Evolutionary conservation across 2,329 filamentous ascomycete genomes (phyloP).

Genomic region (Westerdykella aurantiaca): DNA sequence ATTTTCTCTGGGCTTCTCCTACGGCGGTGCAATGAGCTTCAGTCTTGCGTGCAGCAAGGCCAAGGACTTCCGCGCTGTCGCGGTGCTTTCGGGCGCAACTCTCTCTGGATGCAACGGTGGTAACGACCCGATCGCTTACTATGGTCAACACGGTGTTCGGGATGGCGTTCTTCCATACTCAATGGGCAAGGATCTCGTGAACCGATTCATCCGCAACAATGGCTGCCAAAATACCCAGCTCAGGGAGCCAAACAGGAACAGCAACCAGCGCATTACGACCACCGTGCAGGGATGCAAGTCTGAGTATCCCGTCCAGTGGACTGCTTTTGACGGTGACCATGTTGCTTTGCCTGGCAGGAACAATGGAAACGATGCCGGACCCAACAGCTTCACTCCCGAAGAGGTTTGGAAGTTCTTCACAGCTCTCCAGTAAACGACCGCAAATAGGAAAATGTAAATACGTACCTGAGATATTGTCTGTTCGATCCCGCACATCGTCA

Average conservation of each 20-base stretch:
- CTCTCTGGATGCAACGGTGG: slow-evolving; percentile 17
- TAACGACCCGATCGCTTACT: slow-evolving; percentile 34
- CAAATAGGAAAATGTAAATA: neutral
- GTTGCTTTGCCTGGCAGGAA: neutral
- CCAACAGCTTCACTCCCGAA: slow-evolving; percentile 9
- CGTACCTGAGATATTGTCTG: too few relatives aligned
- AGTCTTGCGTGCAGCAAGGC: slow-evolving; percentile 38
- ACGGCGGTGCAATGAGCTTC: slow-evolving; percentile 37
- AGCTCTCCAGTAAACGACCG: slow-evolving; percentile 1
- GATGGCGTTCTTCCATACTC: slow-evolving; percentile 32
- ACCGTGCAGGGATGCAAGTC: slow-evolving; percentile 13
- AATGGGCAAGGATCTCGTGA: slow-evolving; percentile 27
- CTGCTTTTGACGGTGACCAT: slow-evolving; percentile 27
- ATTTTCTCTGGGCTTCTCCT: slow-evolving; percentile 42
- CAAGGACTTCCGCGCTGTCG: slow-evolving; percentile 34
- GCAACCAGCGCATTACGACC: slow-evolving; percentile 1
- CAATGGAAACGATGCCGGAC: slow-evolving; percentile 1
- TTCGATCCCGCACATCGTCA: too few relatives aligned
- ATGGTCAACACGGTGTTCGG: slow-evolving; percentile 33
- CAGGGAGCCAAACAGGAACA: slow-evolving; percentile 10
- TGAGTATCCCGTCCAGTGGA: slow-evolving; percentile 26
- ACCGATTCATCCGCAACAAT: slow-evolving; percentile 34
- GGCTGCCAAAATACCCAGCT: slow-evolving; percentile 18
- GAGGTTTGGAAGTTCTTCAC: slow-evolving; percentile 30
- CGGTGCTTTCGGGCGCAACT: slow-evolving; percentile 7